Evolutionary conservation across 345 rosid species (phyloP), one percentile per base, ranked within the genome.

Genomic region (Excoecaria cochinchinensis): DNA sequence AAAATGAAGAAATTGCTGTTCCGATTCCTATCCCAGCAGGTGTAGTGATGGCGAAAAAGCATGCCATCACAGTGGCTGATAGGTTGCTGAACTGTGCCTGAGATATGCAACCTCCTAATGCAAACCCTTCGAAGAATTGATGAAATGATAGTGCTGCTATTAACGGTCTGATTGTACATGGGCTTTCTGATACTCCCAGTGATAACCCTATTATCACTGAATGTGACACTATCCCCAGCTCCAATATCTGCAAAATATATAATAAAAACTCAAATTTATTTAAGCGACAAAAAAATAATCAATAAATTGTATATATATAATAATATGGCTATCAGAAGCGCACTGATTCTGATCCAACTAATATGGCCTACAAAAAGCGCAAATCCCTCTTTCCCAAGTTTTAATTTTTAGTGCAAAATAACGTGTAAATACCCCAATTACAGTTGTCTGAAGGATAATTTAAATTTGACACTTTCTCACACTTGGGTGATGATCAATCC

Each of bases 71-170:
- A 3, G 87, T 57, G 4, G 95, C 81, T 8, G 95, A 86, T 0
- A 62, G 48, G 0, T 79, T 79, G 76, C 84, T 89, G 79, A 91
- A 87, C 50, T 82, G 86, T 1, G 99, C 98, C 80, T 93, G 97
- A 5, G 97, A 87, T 4, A 91, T 87, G 87, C 98, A 95, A 47
- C 99, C 99, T 57, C 97, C 98, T 0, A 93, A 92, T 0, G 98
- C 97, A 25, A 93, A 88, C 36, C 98, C 99, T 89, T 95, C 99
- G n/a, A 95, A 95, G 85, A 95, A 91, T 44, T 93, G 99, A 71
- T 95, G 99, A 78, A 90, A 95, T 46, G 97, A 90, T 58, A 93
- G 82, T 17, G 99, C 99, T 0, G 93, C 84, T 5, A 91, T 87
- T n/a, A 93, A 85, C 1, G 99, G 99, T 68, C 91, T 85, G 75